phyloP scores from a whole-genome alignment of 2,329 filamentous ascomycete genomes.

The Ustulina deusta region DNA sequence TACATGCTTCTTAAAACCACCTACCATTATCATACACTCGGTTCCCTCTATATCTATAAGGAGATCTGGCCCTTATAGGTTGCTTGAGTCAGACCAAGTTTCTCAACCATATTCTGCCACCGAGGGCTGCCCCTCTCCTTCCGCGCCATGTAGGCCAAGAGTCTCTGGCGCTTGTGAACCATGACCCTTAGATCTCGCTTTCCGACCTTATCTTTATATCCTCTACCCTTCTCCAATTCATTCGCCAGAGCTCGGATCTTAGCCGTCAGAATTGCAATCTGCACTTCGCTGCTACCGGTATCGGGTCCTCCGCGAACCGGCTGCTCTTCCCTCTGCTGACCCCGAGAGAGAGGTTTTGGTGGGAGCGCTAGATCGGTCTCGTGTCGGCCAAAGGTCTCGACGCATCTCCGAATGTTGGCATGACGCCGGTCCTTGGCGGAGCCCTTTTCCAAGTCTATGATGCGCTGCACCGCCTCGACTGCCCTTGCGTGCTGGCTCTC shows the following conservation, averaged over 20 bases:
- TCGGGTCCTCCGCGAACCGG: slow-evolving; percentile 81
- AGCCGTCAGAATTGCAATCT: slow-evolving; percentile 92
- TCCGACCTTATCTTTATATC: slow-evolving; percentile 91
- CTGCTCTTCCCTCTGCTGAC: slow-evolving; percentile 57
- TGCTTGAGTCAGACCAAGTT: slow-evolving; percentile 85
- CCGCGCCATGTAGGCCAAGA: slow-evolving; percentile 85
- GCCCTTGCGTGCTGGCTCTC: slow-evolving; percentile 73
- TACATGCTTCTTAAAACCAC: slow-evolving; percentile 44
- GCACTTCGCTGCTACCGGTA: slow-evolving; percentile 96
- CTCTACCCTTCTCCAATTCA: slow-evolving; percentile 73
- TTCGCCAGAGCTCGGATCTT: slow-evolving; percentile 88
- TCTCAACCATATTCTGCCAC: slow-evolving; percentile 88
- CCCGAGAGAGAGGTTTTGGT: slow-evolving; percentile 66
- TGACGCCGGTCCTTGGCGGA: slow-evolving; percentile 82
- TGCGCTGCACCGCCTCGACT: slow-evolving; percentile 80
- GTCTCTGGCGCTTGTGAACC: slow-evolving; percentile 89
- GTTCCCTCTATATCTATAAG: slow-evolving; percentile 61
- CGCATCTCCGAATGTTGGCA: slow-evolving; percentile 85
- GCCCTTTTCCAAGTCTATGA: slow-evolving; percentile 80
- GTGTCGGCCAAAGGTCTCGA: slow-evolving; percentile 91
- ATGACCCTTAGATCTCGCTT: slow-evolving; percentile 89
- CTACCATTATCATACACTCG: slow-evolving; percentile 46
- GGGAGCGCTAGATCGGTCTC: slow-evolving; percentile 80
- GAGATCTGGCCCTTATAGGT: slow-evolving; percentile 93
- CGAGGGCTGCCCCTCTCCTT: slow-evolving; percentile 92